These are phyloP conservation scores for Yarrowia deformans DNA, from an alignment of 805 yeast species.

Conservation along the genomic window DNA sequence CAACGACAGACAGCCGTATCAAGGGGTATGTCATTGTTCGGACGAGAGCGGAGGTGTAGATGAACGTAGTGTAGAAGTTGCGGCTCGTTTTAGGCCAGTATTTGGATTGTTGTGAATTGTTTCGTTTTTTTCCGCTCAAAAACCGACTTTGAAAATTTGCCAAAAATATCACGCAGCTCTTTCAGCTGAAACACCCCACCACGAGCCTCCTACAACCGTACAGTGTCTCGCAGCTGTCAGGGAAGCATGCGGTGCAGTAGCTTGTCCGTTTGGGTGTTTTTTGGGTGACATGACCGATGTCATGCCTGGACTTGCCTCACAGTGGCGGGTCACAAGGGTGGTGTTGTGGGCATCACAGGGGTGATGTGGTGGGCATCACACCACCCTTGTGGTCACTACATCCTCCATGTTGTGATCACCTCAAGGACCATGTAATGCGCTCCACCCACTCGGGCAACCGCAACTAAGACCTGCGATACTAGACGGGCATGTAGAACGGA, in stretches of 20 bases:
- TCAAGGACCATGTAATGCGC: not conserved
- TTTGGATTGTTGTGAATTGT: not conserved
- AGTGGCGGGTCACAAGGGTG: not conserved
- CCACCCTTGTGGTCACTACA: not conserved
- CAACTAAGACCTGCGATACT: not conserved
- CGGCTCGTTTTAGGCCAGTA: not conserved
- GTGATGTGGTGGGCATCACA: not conserved
- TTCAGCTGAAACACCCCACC: no score
- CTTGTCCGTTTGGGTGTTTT: no score
- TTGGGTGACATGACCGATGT: not conserved
- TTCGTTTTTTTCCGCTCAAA: not conserved
- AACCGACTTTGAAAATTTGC: not conserved
- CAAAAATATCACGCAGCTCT: no score
- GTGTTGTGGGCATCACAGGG: not conserved
- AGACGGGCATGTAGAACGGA: slow-evolving; percentile 1
- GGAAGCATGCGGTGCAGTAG: no score
- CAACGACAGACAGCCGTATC: not conserved
- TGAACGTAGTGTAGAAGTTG: not conserved
- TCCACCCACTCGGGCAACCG: no score
- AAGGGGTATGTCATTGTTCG: not conserved
- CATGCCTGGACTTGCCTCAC: not conserved
- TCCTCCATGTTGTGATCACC: not conserved
- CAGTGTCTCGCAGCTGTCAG: not conserved
- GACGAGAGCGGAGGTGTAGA: no score
- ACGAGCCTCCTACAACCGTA: not conserved